Conservation (phyloP, 345 rosid genomes). For the Eutrema yunnanense region DNA sequence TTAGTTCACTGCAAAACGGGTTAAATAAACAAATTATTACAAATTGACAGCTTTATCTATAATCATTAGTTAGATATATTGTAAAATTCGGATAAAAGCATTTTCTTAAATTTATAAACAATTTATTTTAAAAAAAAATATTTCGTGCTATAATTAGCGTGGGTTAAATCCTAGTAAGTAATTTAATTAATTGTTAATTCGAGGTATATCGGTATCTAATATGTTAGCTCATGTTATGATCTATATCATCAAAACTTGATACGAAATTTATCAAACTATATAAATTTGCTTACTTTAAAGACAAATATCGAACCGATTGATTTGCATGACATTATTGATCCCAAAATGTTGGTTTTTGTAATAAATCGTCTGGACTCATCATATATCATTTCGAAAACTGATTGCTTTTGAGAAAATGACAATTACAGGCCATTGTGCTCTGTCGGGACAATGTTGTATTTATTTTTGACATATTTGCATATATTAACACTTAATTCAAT, state of each 20-base stretch:
- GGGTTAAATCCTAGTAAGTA: neutral
- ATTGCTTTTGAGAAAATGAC: slow-evolving; percentile 11
- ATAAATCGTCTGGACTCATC: slow-evolving; percentile 15
- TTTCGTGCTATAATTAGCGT: too few relatives aligned
- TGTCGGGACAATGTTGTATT: slow-evolving; percentile 16
- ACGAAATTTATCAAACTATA: neutral
- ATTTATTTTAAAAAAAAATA: too few relatives aligned
- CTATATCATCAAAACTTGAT: neutral
- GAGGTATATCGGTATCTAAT: too few relatives aligned
- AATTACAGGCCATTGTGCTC: slow-evolving; percentile 16
- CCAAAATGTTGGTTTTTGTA: slow-evolving; percentile 13
- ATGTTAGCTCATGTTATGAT: neutral
- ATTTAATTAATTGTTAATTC: neutral
- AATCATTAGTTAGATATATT: too few relatives aligned
- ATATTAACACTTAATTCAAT: too few relatives aligned
- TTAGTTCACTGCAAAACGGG: too few relatives aligned
- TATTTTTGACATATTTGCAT: too few relatives aligned
- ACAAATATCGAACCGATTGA: neutral
- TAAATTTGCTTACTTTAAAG: neutral
- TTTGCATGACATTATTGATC: slow-evolving; percentile 23
- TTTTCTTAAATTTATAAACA: too few relatives aligned
- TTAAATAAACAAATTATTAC: too few relatives aligned
- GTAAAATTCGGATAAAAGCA: too few relatives aligned
- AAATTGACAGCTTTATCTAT: too few relatives aligned
- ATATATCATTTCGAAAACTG: slow-evolving; percentile 6